phyloP scores from a whole-genome alignment of 371 early-diverging fungal species.

The Mucor indicus region DNA sequence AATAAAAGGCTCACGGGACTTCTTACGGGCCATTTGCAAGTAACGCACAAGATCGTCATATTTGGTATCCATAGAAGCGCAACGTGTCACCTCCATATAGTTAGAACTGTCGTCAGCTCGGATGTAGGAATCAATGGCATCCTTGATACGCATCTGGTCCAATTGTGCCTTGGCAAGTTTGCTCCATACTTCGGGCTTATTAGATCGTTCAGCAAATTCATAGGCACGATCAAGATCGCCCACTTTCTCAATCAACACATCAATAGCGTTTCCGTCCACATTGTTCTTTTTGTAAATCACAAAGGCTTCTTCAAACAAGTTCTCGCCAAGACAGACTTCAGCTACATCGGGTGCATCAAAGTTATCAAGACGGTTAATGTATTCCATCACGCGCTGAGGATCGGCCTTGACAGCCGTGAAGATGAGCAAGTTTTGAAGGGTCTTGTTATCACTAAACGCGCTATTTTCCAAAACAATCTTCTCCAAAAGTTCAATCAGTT shows the following conservation, averaged over 20 bases:
- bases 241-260: constrained; percentile 89
- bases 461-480: constrained; percentile 90
- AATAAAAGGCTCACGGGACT: constrained; percentile 86
- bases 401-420: constrained; percentile 96
- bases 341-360: constrained; percentile 96
- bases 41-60: constrained; percentile 91
- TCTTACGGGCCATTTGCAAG: constrained; percentile 90
- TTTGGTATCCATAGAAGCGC: constrained; percentile 76
- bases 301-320: constrained; percentile 94
- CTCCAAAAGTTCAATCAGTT: constrained; percentile 94
- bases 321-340: constrained; percentile 85
- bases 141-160: constrained; percentile 84
- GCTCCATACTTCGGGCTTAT: constrained; percentile 91
- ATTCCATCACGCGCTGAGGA: constrained; percentile 88
- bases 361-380: constrained; percentile 86
- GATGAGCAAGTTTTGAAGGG: constrained; percentile 94
- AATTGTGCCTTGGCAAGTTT: constrained; percentile 94
- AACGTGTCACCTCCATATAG: constrained; percentile 84
- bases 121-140: constrained; percentile 95
- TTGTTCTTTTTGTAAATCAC: constrained; percentile 91
- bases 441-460: constrained; percentile 92
- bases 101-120: constrained; percentile 90
- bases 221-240: constrained; percentile 91
- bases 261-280: constrained; percentile 81
- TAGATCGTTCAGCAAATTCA: constrained; percentile 91